These are phyloP conservation scores for Cyberlindnera petersonii DNA, from an alignment of 805 yeast genomes.

Conservation along the genomic window DNA sequence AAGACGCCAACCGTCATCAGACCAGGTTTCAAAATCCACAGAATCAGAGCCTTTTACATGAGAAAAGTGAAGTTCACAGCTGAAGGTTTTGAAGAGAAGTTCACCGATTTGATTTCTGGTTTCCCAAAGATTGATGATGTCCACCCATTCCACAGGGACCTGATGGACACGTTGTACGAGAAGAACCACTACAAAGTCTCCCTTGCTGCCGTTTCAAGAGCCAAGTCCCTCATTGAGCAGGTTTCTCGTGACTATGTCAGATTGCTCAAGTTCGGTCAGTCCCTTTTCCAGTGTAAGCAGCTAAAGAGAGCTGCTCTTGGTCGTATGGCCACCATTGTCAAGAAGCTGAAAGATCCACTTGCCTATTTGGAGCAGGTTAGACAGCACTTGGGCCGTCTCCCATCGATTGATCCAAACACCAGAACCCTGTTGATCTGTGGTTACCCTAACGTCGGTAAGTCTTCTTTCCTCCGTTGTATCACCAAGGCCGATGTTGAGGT, in stretches of 20 bases:
- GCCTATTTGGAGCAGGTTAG: conserved; percentile 95
- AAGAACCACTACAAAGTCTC: conserved; percentile 98
- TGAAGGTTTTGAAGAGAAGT: conserved; percentile 93
- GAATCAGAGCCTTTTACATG: conserved; percentile 97
- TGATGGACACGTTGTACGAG: conserved; percentile 96
- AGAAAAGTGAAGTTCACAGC: conserved; percentile 95
- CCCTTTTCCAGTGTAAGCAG: conserved; percentile 97
- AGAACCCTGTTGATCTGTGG: conserved; percentile 97
- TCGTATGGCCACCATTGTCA: conserved; percentile 98
- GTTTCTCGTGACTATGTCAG: conserved; percentile 94
- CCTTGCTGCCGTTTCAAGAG: conserved; percentile 89
- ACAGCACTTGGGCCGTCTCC: conserved; percentile 98
- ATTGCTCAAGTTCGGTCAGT: conserved; percentile 94
- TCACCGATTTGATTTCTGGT: conserved; percentile 76
- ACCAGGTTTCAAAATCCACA: conserved; percentile 92
- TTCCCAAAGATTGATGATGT: conserved; percentile 97
- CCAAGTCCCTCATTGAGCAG: conserved; percentile 91
- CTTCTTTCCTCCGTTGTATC: conserved; percentile 87
- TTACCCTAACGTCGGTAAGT: conserved; percentile 98
- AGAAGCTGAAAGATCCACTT: conserved; percentile 92
- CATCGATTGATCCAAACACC: conserved; percentile 97
- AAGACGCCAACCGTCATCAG: conserved; percentile 99
- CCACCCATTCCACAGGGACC: conserved; percentile 97
- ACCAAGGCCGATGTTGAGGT: conserved; percentile 99
- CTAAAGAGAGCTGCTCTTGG: conserved; percentile 98